Conservation (phyloP, 768 basidiomycete species). For the Mycena amicta region DNA sequence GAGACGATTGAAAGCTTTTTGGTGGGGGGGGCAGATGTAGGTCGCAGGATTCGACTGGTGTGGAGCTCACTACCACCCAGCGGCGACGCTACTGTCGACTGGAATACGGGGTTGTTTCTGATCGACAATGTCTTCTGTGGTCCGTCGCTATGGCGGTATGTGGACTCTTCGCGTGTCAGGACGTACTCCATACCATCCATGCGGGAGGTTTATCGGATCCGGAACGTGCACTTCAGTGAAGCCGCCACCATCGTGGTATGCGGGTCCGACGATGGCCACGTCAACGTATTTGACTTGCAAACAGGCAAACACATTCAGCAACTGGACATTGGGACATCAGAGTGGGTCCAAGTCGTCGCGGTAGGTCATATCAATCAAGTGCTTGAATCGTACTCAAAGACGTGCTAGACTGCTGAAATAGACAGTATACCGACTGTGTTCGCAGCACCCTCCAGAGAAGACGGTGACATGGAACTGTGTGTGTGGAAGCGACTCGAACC, state of each 20-base stretch:
- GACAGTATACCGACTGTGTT: neutral
- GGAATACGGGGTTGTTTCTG: neutral
- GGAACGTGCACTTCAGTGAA: neutral
- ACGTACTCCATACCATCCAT: neutral
- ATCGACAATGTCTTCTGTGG: neutral
- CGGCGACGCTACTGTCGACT: neutral
- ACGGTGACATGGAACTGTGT: neutral
- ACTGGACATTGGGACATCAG: neutral
- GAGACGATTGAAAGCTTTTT: neutral
- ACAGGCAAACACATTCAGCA: neutral
- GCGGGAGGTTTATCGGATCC: neutral
- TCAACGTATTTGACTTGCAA: neutral
- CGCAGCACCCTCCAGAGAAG: neutral
- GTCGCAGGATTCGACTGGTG: neutral
- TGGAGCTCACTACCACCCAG: neutral
- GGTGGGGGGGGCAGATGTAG: neutral
- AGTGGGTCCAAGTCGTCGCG: neutral
- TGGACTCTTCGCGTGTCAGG: neutral
- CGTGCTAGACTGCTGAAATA: neutral
- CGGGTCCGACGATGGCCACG: neutral
- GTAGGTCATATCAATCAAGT: neutral
- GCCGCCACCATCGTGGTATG: neutral
- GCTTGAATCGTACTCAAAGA: neutral
- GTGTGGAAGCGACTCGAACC: neutral
- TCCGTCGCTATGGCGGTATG: neutral